Base-by-base conservation (phyloP, 176 grass and related monocot genomes). In the Otatea glauca region DNA sequence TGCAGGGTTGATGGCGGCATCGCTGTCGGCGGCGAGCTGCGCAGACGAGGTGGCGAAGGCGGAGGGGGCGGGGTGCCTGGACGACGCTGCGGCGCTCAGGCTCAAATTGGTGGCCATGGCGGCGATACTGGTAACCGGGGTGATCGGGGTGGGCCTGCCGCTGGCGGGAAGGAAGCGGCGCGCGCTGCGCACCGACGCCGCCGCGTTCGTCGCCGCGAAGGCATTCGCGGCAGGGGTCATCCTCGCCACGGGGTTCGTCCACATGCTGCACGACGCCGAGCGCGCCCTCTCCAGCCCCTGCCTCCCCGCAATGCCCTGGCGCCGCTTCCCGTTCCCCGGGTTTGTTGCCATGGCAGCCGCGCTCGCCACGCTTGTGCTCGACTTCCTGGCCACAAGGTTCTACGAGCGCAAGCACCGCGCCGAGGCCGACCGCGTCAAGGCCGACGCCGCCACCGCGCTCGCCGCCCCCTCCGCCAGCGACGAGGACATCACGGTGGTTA, bases 261-360 rank as follows among this genome's bases (percentile, higher is more conserved):
- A 98, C 87, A 90, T 93, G 89, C 75, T 98, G 11, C 89, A 92
- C 74, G 93, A 90, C 45, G 91, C 93, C 20, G 49, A 89, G 44
- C 23, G 39, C 48, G 82, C 96, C 60, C 82, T 98, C 47, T 84
- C 91, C 51, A 89, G 29, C 76, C 70, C 85, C 5, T 92, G 90
- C 84, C 91, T 93, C 62, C 91, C 91, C 5, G 72, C 74, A 3
- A 1, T 5, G 42, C 90, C 90, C 0, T 93, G 91, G 93, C 54
- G 78, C 0, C 25, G 18, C 20, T 98, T 98, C 83, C 96, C 96
- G 48, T 92, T 98, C 79, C 54, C 93, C 1, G 89, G 93, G 1
- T 95, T 98, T 84, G 89, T 86, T 16, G 93, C 96, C 70, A 98
- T 98, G 96, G 8, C 78, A 76, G 89, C 96, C 45, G 89, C 91